These are phyloP conservation scores for Hylodesmum podocarpum DNA, from an alignment of 306 rosid genomes.

Conservation along the genomic window DNA sequence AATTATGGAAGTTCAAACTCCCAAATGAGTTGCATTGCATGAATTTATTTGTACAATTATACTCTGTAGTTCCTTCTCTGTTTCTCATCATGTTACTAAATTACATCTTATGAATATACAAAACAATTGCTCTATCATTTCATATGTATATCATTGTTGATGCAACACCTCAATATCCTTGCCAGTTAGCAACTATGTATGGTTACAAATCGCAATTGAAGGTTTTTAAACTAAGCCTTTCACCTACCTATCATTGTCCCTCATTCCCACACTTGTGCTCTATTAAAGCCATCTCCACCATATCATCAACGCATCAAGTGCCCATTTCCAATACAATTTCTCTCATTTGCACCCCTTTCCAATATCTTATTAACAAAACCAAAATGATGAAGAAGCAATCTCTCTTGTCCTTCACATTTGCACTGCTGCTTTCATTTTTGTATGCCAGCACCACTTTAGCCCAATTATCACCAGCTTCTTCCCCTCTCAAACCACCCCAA, in stretches of 20 bases:
- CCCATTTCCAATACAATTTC: slow-evolving; percentile 5
- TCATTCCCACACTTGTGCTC: background rate
- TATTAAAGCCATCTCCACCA: slow-evolving; percentile 11
- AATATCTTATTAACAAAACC: background rate
- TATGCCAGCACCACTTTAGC: slow-evolving; percentile 24
- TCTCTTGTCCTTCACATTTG: slow-evolving; percentile 11
- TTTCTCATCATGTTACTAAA: too few species aligned
- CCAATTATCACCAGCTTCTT: slow-evolving; percentile 39
- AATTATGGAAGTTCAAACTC: too few species aligned
- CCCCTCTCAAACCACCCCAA: slow-evolving; percentile 28
- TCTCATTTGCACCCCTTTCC: background rate
- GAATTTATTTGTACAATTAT: too few species aligned
- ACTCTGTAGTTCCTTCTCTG: too few species aligned
- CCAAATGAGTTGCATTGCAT: too few species aligned
- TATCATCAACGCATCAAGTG: slow-evolving; percentile 26
- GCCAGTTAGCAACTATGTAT: background rate
- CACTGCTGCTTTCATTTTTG: background rate
- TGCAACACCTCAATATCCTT: background rate
- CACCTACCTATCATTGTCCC: slow-evolving; percentile 37
- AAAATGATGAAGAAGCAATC: slow-evolving; percentile 13
- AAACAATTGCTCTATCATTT: too few species aligned
- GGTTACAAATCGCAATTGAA: slow-evolving; percentile 16
- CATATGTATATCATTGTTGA: background rate
- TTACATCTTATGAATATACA: too few species aligned
- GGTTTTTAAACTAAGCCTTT: background rate